Evolutionary conservation across 768 basidiomycete genomes (phyloP), one percentile per base, ranked within the genome.

Genomic region (Lactarius deliciosus): DNA sequence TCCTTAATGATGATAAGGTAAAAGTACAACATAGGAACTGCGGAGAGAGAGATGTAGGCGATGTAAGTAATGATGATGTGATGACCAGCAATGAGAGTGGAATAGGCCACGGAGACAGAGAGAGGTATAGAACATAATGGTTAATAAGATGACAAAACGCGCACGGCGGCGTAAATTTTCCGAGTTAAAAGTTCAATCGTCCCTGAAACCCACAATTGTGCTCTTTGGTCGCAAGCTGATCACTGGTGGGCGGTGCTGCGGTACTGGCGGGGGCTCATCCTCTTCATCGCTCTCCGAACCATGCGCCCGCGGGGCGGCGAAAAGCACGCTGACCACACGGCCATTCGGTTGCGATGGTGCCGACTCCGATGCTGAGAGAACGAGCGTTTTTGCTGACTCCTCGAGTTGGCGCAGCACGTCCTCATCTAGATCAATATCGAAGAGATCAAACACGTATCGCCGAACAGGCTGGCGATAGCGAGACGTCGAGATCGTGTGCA

Each of bases 401-500:
- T 77, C 78, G 38, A 94, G 79, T 28, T 80, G 78, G 60, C 77
- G 78, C 50, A 89, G 83, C 43, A 88, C 77, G 50, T 87, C 83
- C 45, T 80, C 79, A 70, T 91, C 85, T 60, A 97, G 77, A 47
- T 90, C 88, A 61, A 96, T 78, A 72, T 89, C 90, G 81, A 99
- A 99, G 7, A 98, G 81, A 66, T 99, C 96, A 66, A 98, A 76
- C 69, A 98, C 89, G 75, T 95, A 98, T 64, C 92, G 84, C 56
- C 96, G 87, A 65, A 97, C 95, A 18, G 96, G 93, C 10, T 95
- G 84, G 32, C 95, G 90, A 76, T 94, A 98, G 66, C 92, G 88
- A 66, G 92, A 91, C 1, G 89, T 90, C 2, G 93, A 95, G 64
- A 99, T 89, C 61, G 90, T 87, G 61, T 93, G 90, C 43, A 98